Evolutionary conservation across 305 asterid genomes (phyloP), one percentile per base, ranked within the genome.

Genomic region (Fraxinus greggii): DNA sequence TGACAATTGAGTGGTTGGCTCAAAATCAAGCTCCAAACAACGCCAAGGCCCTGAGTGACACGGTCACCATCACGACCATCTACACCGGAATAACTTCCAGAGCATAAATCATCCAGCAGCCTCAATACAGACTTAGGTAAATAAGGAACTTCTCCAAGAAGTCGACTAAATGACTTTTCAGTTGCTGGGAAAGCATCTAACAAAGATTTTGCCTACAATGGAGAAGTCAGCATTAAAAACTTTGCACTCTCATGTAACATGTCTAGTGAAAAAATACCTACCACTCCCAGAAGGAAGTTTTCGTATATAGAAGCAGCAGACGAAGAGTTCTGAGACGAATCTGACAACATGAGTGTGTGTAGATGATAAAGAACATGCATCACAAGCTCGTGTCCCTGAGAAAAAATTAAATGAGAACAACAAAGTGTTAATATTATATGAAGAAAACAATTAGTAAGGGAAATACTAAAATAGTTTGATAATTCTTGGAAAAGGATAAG

Each of bases 41-140:
- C 96, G 83, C 98, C 98, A 75, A 97, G 98, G 78, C 98, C 98
- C 89, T 97, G 99, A 87, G 98, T 92, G 81, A 93, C 97, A 87
- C 94, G 98, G 80, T 97, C 99, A 82, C 95, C 92, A 86, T 91
- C 98, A 83, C 88, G 90, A 54, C 83, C 83, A 88, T 91, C 95
- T 76, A 85, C 85, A 77, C 92, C 95, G 63, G 87, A 85, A 82
- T 85, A 81, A 85, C 83, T 87, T 79, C 89, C 92, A 83, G 91
- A 88, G 86, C 98, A 93, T 83, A 97, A 85, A 85, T 93, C 97
- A 83, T 88, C 90, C 80, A 97, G 90, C 81, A 97, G 90, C 82
- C 89, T 86, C 91, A 94, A 84, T 78, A 91, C 87, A 78, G 98
- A 92, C 83, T 93, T 96, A 48, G 99, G 96, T 81, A 97, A 87